Evolutionary conservation across 2,329 filamentous ascomycete species (phyloP).

Genomic region (Parascedosporium putredinis): DNA sequence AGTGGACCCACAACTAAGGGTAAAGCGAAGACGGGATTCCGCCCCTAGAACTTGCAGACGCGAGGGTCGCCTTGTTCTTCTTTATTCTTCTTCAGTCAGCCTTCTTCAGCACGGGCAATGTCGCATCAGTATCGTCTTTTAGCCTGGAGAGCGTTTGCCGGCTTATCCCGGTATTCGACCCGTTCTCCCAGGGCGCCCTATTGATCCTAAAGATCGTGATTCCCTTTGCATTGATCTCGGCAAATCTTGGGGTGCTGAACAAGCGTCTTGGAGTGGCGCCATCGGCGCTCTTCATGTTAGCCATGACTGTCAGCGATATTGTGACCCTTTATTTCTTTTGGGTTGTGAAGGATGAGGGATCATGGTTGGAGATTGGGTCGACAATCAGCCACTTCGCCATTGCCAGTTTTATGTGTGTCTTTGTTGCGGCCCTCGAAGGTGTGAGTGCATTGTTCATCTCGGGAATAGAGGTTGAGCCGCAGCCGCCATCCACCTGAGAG

Average conservation of each 20-base stretch:
- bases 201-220: conserved; percentile 84
- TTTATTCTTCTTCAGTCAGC: conserved; percentile 88
- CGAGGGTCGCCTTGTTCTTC: conserved; percentile 86
- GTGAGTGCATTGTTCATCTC: conserved; percentile 74
- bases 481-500: conserved; percentile 3
- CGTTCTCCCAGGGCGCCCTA: conserved; percentile 81
- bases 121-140: conserved; percentile 89
- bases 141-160: conserved; percentile 82
- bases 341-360: conserved; percentile 92
- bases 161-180: conserved; percentile 84
- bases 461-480: conserved; percentile 57
- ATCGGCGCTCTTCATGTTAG: conserved; percentile 84
- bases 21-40: conserved; percentile 26
- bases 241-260: conserved; percentile 90
- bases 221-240: conserved; percentile 84
- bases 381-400: conserved; percentile 95
- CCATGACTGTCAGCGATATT: conserved; percentile 84
- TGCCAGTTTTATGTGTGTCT: conserved; percentile 78
- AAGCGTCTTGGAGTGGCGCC: conserved; percentile 73
- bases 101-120: conserved; percentile 95
- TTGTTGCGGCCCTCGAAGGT: conserved; percentile 79
- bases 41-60: conserved; percentile 70
- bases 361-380: conserved; percentile 94
- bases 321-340: conserved; percentile 96
- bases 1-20: not conserved